Conservation (phyloP, 306 rosid genomes). For the Amphicarpaea edgeworthii region DNA sequence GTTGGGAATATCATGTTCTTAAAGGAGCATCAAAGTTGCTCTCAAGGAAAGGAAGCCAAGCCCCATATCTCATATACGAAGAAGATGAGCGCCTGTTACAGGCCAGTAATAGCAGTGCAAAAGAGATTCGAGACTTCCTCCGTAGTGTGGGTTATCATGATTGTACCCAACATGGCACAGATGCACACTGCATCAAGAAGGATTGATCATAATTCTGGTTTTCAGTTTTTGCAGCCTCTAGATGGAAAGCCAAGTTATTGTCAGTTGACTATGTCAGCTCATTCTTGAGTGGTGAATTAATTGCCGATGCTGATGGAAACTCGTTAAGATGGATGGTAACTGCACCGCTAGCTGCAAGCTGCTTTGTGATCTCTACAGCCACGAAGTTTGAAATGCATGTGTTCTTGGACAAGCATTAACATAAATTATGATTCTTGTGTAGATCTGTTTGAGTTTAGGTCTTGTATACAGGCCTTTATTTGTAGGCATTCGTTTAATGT, state of each 20-base stretch:
- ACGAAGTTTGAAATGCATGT: conserved; percentile 8
- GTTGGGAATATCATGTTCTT: conserved; percentile 98
- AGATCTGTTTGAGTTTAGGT: conserved; percentile 30
- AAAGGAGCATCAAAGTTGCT: conserved; percentile 84
- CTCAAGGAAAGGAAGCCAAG: conserved; percentile 80
- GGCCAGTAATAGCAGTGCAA: conserved; percentile 89
- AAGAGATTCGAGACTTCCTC: conserved; percentile 81
- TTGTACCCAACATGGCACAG: conserved; percentile 89
- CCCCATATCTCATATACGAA: conserved; percentile 95
- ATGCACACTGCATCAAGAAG: conserved; percentile 92
- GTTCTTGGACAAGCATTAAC: not conserved
- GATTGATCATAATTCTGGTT: conserved; percentile 45
- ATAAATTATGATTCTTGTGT: conserved; percentile 33
- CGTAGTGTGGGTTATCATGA: conserved; percentile 74
- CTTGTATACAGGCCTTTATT: conserved; percentile 35
- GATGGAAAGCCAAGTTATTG: conserved; percentile 37
- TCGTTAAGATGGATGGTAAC: not conserved
- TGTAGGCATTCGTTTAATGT: conserved; percentile 34
- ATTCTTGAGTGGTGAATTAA: conserved; percentile 16
- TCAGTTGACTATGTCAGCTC: conserved; percentile 27
- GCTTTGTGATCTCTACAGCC: not conserved
- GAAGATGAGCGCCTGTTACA: conserved; percentile 87
- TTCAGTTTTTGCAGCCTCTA: conserved; percentile 32
- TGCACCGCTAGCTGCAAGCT: conserved; percentile 13
- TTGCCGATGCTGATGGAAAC: conserved; percentile 27